Evolutionary conservation across 176 grass and related monocot genomes (phyloP).

Genomic region (Guadua angustifolia): DNA sequence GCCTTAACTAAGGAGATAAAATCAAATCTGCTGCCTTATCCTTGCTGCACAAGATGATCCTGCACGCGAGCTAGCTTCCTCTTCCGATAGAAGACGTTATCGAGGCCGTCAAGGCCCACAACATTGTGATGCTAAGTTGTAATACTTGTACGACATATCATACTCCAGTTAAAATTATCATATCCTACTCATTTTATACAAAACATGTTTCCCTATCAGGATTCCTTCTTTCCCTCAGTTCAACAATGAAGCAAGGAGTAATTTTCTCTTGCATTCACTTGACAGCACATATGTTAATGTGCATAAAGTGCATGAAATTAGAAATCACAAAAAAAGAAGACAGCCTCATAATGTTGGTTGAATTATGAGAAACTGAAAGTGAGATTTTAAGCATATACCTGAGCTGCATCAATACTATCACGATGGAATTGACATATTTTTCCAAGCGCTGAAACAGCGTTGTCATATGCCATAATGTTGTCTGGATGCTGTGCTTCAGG

Average conservation of each 20-base stretch:
- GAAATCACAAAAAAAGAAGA: neutral
- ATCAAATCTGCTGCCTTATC: too few species aligned
- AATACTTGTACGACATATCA: neutral
- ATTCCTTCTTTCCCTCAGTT: neutral
- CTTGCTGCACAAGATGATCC: too few species aligned
- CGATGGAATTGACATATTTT: slow-evolving; percentile 94
- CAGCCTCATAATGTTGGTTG: neutral
- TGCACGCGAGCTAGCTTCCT: too few species aligned
- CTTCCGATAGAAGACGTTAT: too few species aligned
- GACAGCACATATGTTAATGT: neutral
- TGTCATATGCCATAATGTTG: slow-evolving; percentile 96
- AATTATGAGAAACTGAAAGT: neutral
- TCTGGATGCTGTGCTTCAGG: slow-evolving; percentile 72
- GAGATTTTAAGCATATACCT: slow-evolving; percentile 54
- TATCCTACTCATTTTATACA: neutral
- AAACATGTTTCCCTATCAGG: slow-evolving; percentile 10
- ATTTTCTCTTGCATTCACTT: slow-evolving; percentile 14
- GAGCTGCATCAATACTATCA: slow-evolving; percentile 77
- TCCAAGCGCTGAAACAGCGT: slow-evolving; percentile 93
- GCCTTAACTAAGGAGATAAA: too few species aligned
- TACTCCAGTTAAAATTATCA: neutral
- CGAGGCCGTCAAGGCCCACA: too few species aligned
- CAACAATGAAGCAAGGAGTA: slow-evolving; percentile 1
- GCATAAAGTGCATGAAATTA: neutral
- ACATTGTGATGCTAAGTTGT: neutral